These are phyloP conservation scores for Alloascoidea hylecoeti DNA, from an alignment of 805 yeast species.

Conservation along the genomic window DNA sequence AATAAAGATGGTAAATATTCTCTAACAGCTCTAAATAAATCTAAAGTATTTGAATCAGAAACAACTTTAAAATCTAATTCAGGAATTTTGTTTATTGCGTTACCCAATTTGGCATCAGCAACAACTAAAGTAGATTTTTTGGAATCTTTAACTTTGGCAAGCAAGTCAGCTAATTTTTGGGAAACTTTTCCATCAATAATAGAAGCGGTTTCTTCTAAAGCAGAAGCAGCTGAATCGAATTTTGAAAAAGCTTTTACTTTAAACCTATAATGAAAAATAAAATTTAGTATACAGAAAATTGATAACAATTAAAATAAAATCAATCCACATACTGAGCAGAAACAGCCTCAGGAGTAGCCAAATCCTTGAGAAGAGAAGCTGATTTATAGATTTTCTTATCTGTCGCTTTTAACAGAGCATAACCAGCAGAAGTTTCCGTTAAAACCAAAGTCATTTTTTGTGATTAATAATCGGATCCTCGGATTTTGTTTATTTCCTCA, in stretches of 20 bases:
- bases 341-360: slow-evolving; percentile 74
- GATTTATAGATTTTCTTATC: slow-evolving; percentile 95
- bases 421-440: slow-evolving; percentile 98
- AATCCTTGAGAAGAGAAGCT: slow-evolving; percentile 54
- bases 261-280: slow-evolving; percentile 23
- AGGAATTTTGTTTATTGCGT: slow-evolving; percentile 81
- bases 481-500: no score
- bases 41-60: slow-evolving; percentile 90
- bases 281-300: background rate
- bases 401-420: slow-evolving; percentile 92
- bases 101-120: slow-evolving; percentile 91
- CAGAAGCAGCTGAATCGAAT: slow-evolving; percentile 88
- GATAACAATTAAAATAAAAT: background rate
- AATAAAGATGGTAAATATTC: slow-evolving; percentile 87
- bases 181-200: slow-evolving; percentile 91
- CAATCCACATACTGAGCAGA: slow-evolving; percentile 37
- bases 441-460: slow-evolving; percentile 89
- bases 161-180: slow-evolving; percentile 60
- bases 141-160: slow-evolving; percentile 63
- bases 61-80: slow-evolving; percentile 81
- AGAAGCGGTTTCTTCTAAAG: slow-evolving; percentile 88
- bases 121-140: slow-evolving; percentile 84
- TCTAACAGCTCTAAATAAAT: slow-evolving; percentile 88
- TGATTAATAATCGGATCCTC: no score
- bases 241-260: slow-evolving; percentile 93